These are phyloP conservation scores for Salix caprea DNA, from an alignment of 345 rosid species.

Conservation along the genomic window DNA sequence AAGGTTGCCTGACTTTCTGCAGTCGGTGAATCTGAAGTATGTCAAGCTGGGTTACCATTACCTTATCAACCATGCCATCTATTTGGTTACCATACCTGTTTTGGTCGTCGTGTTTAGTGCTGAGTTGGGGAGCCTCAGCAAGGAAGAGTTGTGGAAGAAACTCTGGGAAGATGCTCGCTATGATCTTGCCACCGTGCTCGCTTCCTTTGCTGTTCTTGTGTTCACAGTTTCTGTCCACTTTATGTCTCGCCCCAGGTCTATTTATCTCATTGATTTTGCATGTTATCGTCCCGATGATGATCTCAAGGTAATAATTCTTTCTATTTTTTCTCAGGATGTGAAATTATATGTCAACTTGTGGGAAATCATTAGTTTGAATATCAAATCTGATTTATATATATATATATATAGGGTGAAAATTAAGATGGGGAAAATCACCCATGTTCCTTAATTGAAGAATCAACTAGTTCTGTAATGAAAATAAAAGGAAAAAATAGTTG, in stretches of 20 bases:
- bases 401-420: too few relatives aligned
- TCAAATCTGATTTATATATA: too few relatives aligned
- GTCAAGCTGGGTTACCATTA: conserved; percentile 93
- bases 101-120: conserved; percentile 77
- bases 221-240: conserved; percentile 73
- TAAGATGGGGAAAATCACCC: too few relatives aligned
- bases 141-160: conserved; percentile 80
- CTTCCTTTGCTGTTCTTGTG: conserved; percentile 55
- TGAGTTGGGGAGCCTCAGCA: conserved; percentile 75
- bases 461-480: too few relatives aligned
- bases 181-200: conserved; percentile 70
- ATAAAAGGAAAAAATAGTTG: too few relatives aligned
- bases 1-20: conserved; percentile 87
- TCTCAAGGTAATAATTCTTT: conserved; percentile 53
- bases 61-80: conserved; percentile 87
- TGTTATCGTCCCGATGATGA: conserved; percentile 73
- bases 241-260: conserved; percentile 79
- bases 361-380: too few relatives aligned
- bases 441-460: too few relatives aligned
- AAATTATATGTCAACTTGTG: too few relatives aligned
- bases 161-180: conserved; percentile 70
- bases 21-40: conserved; percentile 89
- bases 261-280: conserved; percentile 80
- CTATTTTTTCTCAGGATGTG: too few relatives aligned
- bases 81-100: conserved; percentile 84